Conservation (phyloP, 2,329 filamentous ascomycete species). For the Xylaria sp. region DNA sequence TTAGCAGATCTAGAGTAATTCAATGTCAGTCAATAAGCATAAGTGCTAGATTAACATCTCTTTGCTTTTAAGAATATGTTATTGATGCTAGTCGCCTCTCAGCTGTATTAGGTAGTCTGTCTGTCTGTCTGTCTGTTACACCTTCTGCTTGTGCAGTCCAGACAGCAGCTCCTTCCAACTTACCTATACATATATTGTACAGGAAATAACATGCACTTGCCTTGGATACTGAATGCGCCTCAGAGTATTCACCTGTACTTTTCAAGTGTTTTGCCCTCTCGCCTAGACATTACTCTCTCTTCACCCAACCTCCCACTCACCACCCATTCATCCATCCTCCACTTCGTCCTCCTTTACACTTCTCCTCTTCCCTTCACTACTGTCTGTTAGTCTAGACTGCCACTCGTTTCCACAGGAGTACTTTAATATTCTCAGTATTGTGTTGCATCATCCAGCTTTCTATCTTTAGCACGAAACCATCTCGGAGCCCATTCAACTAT, state of each 20-base stretch:
- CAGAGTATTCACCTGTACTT: neutral
- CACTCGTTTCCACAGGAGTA: conserved; percentile 18
- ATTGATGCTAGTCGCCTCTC: neutral
- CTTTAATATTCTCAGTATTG: conserved; percentile 20
- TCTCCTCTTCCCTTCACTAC: conserved; percentile 1
- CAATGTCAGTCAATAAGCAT: too few relatives aligned
- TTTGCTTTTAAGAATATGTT: neutral
- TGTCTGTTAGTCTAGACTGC: conserved; percentile 4
- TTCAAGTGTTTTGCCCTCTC: conserved; percentile 1
- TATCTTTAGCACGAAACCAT: conserved; percentile 19
- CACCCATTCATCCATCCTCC: neutral
- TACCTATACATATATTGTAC: neutral
- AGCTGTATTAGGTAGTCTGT: too few relatives aligned
- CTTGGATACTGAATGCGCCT: neutral
- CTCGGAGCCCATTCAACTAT: neutral
- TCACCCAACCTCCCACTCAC: neutral
- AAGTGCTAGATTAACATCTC: too few relatives aligned
- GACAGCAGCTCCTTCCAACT: conserved; percentile 22
- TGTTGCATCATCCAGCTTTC: neutral
- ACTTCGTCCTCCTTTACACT: neutral
- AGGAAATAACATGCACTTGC: conserved; percentile 17
- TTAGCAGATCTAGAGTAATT: too few relatives aligned
- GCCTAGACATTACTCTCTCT: neutral
- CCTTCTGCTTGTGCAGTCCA: neutral
- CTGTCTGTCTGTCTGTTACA: neutral